Evolutionary conservation across 2,329 filamentous ascomycete genomes (phyloP).

Genomic region (Keithomyces neogunnii): DNA sequence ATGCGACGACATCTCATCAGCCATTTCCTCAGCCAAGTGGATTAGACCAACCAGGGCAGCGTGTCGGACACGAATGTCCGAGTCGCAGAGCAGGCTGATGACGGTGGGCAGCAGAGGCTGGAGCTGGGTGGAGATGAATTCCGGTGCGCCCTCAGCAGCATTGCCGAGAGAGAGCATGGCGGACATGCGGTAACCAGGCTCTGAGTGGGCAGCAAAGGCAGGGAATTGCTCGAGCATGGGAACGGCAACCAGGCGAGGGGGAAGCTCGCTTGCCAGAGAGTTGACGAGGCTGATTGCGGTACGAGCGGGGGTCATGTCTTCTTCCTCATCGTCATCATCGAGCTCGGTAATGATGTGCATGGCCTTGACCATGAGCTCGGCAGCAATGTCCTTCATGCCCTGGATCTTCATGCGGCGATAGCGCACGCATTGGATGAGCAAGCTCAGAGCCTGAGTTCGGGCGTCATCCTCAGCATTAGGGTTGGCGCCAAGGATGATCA

Average conservation of each 20-base stretch:
- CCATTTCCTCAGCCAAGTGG: slow-evolving; percentile 84
- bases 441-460: slow-evolving; percentile 81
- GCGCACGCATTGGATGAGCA: slow-evolving; percentile 85
- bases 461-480: slow-evolving; percentile 74
- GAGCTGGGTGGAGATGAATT: slow-evolving; percentile 93
- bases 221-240: slow-evolving; percentile 83
- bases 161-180: slow-evolving; percentile 88
- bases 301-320: slow-evolving; percentile 72
- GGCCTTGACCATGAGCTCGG: slow-evolving; percentile 78
- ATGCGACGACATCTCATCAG: slow-evolving; percentile 79
- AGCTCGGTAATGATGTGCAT: slow-evolving; percentile 88
- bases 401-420: slow-evolving; percentile 96
- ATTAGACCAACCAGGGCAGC: slow-evolving; percentile 83
- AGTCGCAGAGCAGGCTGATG: slow-evolving; percentile 73
- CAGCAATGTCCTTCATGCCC: slow-evolving; percentile 72
- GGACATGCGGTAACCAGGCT: slow-evolving; percentile 77
- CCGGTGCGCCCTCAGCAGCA: slow-evolving; percentile 91
- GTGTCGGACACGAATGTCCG: slow-evolving; percentile 75
- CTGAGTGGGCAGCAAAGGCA: slow-evolving; percentile 64
- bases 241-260: slow-evolving; percentile 88
- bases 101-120: slow-evolving; percentile 78
- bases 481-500: slow-evolving; percentile 79
- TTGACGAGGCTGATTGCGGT: slow-evolving; percentile 83
- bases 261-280: slow-evolving; percentile 77
- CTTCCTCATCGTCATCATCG: slow-evolving; percentile 65